Conservation (phyloP, 306 rosid species). For the barrel medic (Medicago truncatula) region MtrunA17r5.0-ANR NC_053046.1:10331501-10332000, state of each 20-base stretch:
- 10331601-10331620: not conserved
- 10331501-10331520: not conserved
- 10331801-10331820: conserved; percentile 8
- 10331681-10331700: not conserved
- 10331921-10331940: conserved; percentile 3
- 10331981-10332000: too few species aligned
- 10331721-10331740: not conserved
- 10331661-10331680: not conserved
- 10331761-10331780: conserved; percentile 5
- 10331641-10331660: conserved; percentile 14
- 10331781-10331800: conserved; percentile 21
- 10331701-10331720: conserved; percentile 10
- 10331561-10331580: not conserved
- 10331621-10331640: not conserved
- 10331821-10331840: conserved; percentile 7
- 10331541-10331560: not conserved
- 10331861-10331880: not conserved
- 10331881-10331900: conserved; percentile 1
- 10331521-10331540: not conserved
- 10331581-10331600: not conserved
- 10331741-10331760: not conserved
- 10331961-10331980: too few species aligned
- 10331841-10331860: conserved; percentile 2
- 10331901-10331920: not conserved
- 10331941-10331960: not conserved